Conservation (phyloP, 805 yeast genomes). For the Wickerhamiella australiensis region DNA sequence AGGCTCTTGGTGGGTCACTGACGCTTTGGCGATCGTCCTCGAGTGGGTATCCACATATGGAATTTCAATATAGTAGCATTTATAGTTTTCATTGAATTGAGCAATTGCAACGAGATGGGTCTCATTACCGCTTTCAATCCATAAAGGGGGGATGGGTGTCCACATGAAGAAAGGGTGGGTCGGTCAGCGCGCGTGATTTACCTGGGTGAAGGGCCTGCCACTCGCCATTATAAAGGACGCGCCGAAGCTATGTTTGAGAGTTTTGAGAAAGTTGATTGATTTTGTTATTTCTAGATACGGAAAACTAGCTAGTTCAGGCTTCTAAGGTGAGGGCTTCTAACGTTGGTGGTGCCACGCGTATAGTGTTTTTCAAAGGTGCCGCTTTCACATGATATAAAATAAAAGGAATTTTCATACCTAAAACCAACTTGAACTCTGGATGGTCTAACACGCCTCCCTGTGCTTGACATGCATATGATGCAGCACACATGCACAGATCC, state of each 20-base stretch:
- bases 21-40: not conserved
- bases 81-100: not conserved
- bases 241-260: too few relatives aligned
- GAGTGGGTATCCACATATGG: not conserved
- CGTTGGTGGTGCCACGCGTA: too few relatives aligned
- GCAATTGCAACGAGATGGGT: not conserved
- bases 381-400: too few relatives aligned
- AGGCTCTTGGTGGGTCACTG: not conserved
- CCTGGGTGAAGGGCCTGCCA: too few relatives aligned
- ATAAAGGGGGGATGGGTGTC: not conserved
- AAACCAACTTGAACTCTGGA: too few relatives aligned
- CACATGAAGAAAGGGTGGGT: not conserved
- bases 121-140: not conserved
- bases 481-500: not conserved
- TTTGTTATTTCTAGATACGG: too few relatives aligned
- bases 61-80: not conserved
- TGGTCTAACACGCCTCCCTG: too few relatives aligned
- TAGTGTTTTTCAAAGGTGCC: too few relatives aligned
- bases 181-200: not conserved
- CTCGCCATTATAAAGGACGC: not conserved
- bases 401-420: too few relatives aligned
- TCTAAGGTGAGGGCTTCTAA: too few relatives aligned
- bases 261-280: too few relatives aligned
- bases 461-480: not conserved
- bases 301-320: too few relatives aligned